Evolutionary conservation across 108 stramenopile species (phyloP).

Genomic region (Cyclostephanos invisitatus): DNA sequence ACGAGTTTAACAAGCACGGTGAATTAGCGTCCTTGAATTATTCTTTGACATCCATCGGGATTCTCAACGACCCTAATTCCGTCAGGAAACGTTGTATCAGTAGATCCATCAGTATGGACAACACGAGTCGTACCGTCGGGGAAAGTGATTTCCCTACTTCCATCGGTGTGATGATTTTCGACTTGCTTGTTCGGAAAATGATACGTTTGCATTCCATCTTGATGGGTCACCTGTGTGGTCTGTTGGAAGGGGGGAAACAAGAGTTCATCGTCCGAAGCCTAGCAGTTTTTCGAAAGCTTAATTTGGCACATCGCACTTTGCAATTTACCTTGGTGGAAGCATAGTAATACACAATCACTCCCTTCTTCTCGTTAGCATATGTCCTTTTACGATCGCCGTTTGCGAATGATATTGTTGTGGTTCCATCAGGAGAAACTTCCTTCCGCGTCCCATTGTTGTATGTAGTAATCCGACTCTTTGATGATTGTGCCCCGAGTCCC

Average conservation of each 20-base stretch:
- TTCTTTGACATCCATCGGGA: slow-evolving; percentile 44
- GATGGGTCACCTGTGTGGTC: slow-evolving; percentile 58
- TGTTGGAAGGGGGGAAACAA: not conserved
- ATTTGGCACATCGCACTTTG: slow-evolving; percentile 1
- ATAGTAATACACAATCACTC: slow-evolving; percentile 71
- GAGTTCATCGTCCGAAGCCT: not conserved
- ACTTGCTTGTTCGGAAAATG: slow-evolving; percentile 58
- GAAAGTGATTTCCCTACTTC: slow-evolving; percentile 48
- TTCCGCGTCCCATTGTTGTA: slow-evolving; percentile 67
- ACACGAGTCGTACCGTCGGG: slow-evolving; percentile 57
- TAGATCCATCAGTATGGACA: slow-evolving; percentile 45
- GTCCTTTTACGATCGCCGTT: slow-evolving; percentile 74
- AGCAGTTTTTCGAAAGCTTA: not conserved
- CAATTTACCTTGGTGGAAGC: slow-evolving; percentile 53
- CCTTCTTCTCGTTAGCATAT: slow-evolving; percentile 51
- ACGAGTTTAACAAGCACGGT: not conserved
- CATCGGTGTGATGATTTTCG: slow-evolving; percentile 49
- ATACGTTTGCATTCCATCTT: slow-evolving; percentile 52
- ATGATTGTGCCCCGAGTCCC: slow-evolving; percentile 1
- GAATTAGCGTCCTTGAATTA: slow-evolving; percentile 26
- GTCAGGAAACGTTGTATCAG: slow-evolving; percentile 60
- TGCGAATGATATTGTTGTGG: slow-evolving; percentile 57
- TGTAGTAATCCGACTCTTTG: slow-evolving; percentile 25
- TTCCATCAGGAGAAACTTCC: slow-evolving; percentile 57
- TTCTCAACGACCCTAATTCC: slow-evolving; percentile 52